phyloP scores from a whole-genome alignment of 1,284 basidiomycete genomes.

The Austroboletus niveus region DNA sequence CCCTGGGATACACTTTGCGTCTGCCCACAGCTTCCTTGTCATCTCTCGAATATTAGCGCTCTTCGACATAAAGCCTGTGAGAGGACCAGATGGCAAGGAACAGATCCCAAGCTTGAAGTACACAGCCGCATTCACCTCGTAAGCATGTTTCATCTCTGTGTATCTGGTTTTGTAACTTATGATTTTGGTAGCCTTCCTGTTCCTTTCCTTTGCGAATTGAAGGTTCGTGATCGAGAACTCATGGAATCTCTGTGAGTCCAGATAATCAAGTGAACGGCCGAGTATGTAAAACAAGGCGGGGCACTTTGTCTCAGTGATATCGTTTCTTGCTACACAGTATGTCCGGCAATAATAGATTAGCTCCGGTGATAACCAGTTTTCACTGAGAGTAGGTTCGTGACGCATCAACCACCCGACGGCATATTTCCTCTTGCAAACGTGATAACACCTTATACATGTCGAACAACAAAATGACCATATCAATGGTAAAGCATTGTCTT shows the following conservation, averaged over 20 bases:
- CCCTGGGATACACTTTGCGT: constrained; percentile 41
- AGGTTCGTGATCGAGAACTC: constrained; percentile 3
- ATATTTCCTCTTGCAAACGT: too few relatives aligned
- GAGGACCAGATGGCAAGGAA: constrained; percentile 16
- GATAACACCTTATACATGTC: too few relatives aligned
- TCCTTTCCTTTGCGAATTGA: constrained; percentile 4
- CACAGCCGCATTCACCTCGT: constrained; percentile 10
- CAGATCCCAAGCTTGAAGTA: constrained; percentile 26
- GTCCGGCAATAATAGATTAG: too few relatives aligned
- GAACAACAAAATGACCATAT: not conserved
- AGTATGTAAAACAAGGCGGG: too few relatives aligned
- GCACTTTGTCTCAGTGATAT: too few relatives aligned
- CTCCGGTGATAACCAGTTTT: too few relatives aligned
- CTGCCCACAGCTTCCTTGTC: constrained; percentile 36
- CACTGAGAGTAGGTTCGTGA: too few relatives aligned
- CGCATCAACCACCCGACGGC: too few relatives aligned
- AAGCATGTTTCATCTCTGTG: not conserved
- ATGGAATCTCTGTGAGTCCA: not conserved
- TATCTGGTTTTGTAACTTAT: not conserved
- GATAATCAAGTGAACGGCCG: too few relatives aligned
- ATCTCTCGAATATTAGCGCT: constrained; percentile 39
- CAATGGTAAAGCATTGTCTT: not conserved
- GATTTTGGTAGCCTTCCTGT: not conserved
- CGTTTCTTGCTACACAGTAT: too few relatives aligned
- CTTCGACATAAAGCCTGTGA: constrained; percentile 36